A percentile compares a stretch with the other conserved stretches of the same genome.
phyloP scores from a whole-genome alignment of 1,139 yeast species.

The Spencermartinsiella ligniputridi region DNA sequence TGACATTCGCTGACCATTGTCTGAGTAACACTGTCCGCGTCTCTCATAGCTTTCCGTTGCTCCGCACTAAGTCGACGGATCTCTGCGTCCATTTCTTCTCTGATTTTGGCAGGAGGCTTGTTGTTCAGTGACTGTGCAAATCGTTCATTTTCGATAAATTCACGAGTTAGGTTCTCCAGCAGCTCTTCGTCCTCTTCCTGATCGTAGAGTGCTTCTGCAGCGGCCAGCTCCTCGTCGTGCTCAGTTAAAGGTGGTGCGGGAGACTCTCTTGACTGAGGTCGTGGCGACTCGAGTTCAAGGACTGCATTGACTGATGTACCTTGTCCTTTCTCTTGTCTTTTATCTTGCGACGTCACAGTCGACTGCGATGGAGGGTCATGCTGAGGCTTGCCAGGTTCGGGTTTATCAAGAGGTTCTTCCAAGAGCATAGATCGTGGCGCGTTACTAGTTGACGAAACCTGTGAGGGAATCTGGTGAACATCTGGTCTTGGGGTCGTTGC shows the following conservation, averaged over 20 bases:
- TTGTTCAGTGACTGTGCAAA: constrained; percentile 49
- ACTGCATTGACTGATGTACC: too few species aligned
- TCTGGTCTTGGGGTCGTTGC: too few species aligned
- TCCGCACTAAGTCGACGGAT: constrained; percentile 49
- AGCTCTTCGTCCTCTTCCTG: constrained; percentile 73
- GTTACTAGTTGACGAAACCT: too few species aligned
- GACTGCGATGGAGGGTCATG: too few species aligned
- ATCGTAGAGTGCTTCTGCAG: constrained; percentile 43
- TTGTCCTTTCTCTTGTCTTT: too few species aligned
- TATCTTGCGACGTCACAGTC: too few species aligned
- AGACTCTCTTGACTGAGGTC: too few species aligned
- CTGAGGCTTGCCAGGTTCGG: too few species aligned
- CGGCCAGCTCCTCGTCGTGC: constrained; percentile 25
- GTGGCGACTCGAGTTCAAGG: too few species aligned
- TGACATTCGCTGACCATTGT: constrained; percentile 89
- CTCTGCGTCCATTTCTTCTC: constrained; percentile 46
- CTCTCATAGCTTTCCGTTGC: constrained; percentile 67
- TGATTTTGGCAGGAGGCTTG: constrained; percentile 10
- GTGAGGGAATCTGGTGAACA: too few species aligned
- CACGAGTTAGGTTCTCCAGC: constrained; percentile 57
- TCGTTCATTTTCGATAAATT: constrained; percentile 64
- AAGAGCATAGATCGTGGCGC: too few species aligned
- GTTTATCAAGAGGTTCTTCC: too few species aligned
- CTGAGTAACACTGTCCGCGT: constrained; percentile 85
- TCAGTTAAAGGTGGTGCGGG: constrained; percentile 4